These are phyloP conservation scores for Davidsoniella virescens DNA, from an alignment of 2,329 filamentous ascomycete genomes.

Conservation along the genomic window DNA sequence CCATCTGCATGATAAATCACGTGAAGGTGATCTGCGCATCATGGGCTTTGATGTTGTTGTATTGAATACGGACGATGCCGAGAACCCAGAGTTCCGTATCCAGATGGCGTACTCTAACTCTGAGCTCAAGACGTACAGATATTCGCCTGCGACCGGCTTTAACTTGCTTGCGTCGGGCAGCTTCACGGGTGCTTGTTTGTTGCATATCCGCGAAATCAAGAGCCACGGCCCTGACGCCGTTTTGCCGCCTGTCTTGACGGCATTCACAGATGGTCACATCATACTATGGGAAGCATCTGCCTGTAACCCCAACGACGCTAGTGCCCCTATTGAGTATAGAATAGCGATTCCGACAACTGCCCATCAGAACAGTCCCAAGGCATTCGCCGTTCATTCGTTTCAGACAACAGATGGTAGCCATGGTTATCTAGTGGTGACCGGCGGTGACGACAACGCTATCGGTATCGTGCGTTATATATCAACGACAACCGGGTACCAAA, in stretches of 20 bases:
- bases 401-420: slow-evolving; percentile 56
- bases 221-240: slow-evolving; percentile 1
- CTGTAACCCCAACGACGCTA: neutral
- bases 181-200: slow-evolving; percentile 63
- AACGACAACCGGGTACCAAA: neutral
- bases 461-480: slow-evolving; percentile 21
- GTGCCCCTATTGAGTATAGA: slow-evolving; percentile 14
- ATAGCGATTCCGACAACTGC: slow-evolving; percentile 28
- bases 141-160: slow-evolving; percentile 28
- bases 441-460: slow-evolving; percentile 78
- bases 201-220: slow-evolving; percentile 37
- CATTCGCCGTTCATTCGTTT: slow-evolving; percentile 30
- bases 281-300: slow-evolving; percentile 35
- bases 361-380: slow-evolving; percentile 73
- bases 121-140: slow-evolving; percentile 45
- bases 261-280: slow-evolving; percentile 68
- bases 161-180: slow-evolving; percentile 33
- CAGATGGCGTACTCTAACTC: slow-evolving; percentile 76
- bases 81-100: slow-evolving; percentile 34
- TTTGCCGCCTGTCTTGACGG: slow-evolving; percentile 36
- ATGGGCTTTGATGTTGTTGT: slow-evolving; percentile 54
- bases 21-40: slow-evolving; percentile 55
- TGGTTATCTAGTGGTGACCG: slow-evolving; percentile 45
- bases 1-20: slow-evolving; percentile 32
- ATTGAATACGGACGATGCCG: slow-evolving; percentile 15